A percentile compares a stretch with the other conserved stretches of the same genome.
Conservation (phyloP, 305 asterid species). For the Caryopteris hybrid region DNA sequence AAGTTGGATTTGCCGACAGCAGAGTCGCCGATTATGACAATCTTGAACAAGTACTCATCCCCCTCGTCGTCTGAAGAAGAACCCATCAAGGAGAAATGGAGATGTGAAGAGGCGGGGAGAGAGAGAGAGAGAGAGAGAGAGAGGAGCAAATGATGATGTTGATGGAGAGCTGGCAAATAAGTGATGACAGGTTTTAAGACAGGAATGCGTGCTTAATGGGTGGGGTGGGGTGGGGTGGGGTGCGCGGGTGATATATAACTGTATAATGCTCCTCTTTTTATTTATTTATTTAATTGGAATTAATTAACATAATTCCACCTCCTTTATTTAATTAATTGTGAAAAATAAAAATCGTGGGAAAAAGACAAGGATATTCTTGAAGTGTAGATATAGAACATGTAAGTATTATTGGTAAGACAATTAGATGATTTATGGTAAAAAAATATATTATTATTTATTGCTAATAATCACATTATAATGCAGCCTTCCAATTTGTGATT, state of each 20-base stretch:
- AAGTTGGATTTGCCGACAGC: constrained; percentile 76
- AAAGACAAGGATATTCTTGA: neutral
- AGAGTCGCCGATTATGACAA: constrained; percentile 74
- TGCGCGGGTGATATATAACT: neutral
- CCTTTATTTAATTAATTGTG: neutral
- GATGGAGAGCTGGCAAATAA: constrained; percentile 27
- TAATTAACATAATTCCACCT: neutral
- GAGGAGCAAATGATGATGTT: constrained; percentile 7
- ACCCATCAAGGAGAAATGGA: constrained; percentile 18
- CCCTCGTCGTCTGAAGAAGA: constrained; percentile 77
- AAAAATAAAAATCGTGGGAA: neutral
- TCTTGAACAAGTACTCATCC: constrained; percentile 71
- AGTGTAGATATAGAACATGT: neutral
- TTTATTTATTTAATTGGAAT: neutral
- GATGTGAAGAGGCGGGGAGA: neutral
- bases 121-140: neutral
- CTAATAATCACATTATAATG: neutral
- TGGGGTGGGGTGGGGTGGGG: neutral
- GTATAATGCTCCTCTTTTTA: neutral
- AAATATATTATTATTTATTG: neutral
- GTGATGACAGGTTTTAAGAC: constrained; percentile 25
- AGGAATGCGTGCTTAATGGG: constrained; percentile 22
- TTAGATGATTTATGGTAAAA: neutral
- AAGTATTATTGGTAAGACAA: neutral
- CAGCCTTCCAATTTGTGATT: neutral